phyloP scores from a whole-genome alignment of 768 basidiomycete species.

The Trametes coccinea region DNA sequence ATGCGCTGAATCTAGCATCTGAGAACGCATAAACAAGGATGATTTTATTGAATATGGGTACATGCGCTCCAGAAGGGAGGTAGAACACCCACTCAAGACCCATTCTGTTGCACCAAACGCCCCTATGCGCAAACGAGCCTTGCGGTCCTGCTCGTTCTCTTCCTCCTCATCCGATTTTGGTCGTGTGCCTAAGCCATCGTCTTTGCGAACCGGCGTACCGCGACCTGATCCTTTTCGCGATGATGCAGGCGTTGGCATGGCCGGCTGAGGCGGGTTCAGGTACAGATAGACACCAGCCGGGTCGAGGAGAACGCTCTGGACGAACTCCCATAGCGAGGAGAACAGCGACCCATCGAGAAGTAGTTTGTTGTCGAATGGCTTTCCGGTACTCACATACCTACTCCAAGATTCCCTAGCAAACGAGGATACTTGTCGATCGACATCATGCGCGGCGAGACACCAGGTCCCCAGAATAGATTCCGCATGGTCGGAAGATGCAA shows the following conservation, averaged over 20 bases:
- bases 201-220: constrained; percentile 36
- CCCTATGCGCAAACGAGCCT: constrained; percentile 66
- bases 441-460: constrained; percentile 70
- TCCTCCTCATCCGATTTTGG: constrained; percentile 60
- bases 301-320: constrained; percentile 57
- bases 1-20: constrained; percentile 11
- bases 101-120: constrained; percentile 67
- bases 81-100: constrained; percentile 53
- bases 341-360: constrained; percentile 36
- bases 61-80: constrained; percentile 5
- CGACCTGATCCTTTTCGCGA: constrained; percentile 34
- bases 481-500: constrained; percentile 48
- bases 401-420: constrained; percentile 58
- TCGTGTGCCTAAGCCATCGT: constrained; percentile 36
- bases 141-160: constrained; percentile 69
- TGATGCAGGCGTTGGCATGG: constrained; percentile 33
- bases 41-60: constrained; percentile 10
- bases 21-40: not conserved
- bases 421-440: constrained; percentile 61
- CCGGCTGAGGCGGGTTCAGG: constrained; percentile 62
- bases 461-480: constrained; percentile 70
- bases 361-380: constrained; percentile 26
- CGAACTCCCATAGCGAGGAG: constrained; percentile 48
- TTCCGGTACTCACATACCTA: constrained; percentile 30
- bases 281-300: constrained; percentile 57